Evolutionary conservation across 371 early-diverging fungal species (phyloP).

Genomic region (Syncephalastrum racemosum): DNA sequence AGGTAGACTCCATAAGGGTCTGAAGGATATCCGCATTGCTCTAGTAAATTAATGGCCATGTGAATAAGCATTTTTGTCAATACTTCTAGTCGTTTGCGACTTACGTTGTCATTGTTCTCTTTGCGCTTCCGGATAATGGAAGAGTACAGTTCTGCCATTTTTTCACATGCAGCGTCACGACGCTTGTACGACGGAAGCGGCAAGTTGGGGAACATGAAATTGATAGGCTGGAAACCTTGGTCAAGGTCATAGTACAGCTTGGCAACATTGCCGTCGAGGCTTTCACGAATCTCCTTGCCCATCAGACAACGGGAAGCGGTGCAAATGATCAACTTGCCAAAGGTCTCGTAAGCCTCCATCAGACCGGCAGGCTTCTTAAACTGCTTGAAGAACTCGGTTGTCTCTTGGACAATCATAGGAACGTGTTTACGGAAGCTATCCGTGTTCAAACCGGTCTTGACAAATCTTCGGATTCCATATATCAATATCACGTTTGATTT

Average conservation of each 20-base stretch:
- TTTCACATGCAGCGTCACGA: constrained; percentile 84
- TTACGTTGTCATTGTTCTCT: constrained; percentile 41
- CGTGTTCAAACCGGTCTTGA: constrained; percentile 89
- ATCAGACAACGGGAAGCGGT: constrained; percentile 94
- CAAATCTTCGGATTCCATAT: constrained; percentile 58
- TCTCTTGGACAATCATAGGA: constrained; percentile 85
- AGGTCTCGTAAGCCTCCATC: constrained; percentile 76
- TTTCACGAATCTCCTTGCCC: constrained; percentile 90
- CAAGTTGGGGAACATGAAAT: constrained; percentile 70
- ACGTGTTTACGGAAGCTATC: constrained; percentile 88
- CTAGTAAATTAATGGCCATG: constrained; percentile 8
- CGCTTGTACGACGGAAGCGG: constrained; percentile 57
- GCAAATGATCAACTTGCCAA: constrained; percentile 90
- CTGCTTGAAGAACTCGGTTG: constrained; percentile 68
- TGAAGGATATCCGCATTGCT: constrained; percentile 75
- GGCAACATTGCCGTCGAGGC: constrained; percentile 74
- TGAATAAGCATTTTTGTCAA: background rate
- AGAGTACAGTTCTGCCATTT: constrained; percentile 81
- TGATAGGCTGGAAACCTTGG: constrained; percentile 92
- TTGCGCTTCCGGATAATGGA: constrained; percentile 82
- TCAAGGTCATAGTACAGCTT: constrained; percentile 94
- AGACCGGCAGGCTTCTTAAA: constrained; percentile 30
- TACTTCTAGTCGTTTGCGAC: background rate
- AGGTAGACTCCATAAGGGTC: constrained; percentile 80
- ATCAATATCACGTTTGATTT: background rate